Evolutionary conservation across 345 rosid species (phyloP), one percentile per base, ranked within the genome.

Genomic region (Gossypium stocksii): DNA sequence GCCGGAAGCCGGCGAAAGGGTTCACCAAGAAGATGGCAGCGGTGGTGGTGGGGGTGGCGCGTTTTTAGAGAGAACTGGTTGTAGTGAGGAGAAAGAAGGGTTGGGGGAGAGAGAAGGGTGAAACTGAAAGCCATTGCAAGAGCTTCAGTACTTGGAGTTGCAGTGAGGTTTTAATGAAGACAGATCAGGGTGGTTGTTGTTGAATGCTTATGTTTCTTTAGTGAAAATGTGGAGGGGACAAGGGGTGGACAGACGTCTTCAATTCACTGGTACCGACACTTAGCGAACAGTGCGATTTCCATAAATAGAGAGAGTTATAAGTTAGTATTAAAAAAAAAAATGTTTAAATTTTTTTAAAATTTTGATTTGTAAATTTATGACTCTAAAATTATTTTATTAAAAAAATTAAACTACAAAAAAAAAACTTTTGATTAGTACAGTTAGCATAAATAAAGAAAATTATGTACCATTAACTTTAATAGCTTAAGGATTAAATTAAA

Each of bases 1-100:
- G 63, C 82, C 92, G 2, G 64, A 2, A 77, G 63, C 5, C 78
- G 77, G 54, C 9, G 77, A 22, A 63, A 43, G 3, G 85, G 82
- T 49, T 82, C 85, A 71, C 65, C 74, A 70, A 70, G 78, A 71
- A 65, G 7, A 38, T 3, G 74, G 38, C 20, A 20, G 29, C 17
- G 59, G 78, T n/a, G 75, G 45, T 3, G 45, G 20, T 46, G 22
- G 48, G 86, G 19, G 19, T 53, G 57, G 2, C 17, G 3, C 17
- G 22, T 78, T 48, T 71, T 73, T 65, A 81, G 75, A 77, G 89
- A 80, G 80, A 80, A 80, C 54, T 72, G 81, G 61, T 73, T 71
- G 41, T 77, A 82, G 43, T 76, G 63, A 68, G 84, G 79, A 74
- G 82, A 80, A 82, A 80, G 67, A 68, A 75, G 73, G 57, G 54